Conservation (phyloP, 345 rosid species). For the Populus deltoides region DNA sequence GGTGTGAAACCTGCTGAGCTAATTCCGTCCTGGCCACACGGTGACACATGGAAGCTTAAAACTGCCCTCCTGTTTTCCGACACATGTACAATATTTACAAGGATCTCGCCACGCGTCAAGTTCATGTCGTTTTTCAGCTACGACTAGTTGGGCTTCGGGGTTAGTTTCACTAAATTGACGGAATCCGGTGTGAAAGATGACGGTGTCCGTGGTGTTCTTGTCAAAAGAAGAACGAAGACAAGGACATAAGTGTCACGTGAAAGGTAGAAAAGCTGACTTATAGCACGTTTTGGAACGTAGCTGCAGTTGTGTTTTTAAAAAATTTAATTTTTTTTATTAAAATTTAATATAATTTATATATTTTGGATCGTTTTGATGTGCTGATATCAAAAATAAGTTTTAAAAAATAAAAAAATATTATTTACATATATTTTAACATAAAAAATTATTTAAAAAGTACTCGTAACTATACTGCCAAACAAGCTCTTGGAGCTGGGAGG, state of each 20-base stretch:
- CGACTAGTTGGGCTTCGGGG: slow-evolving; percentile 22
- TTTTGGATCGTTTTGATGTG: too few species aligned
- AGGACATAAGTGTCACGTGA: slow-evolving; percentile 18
- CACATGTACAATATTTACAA: slow-evolving; percentile 30
- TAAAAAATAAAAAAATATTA: too few species aligned
- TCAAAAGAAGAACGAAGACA: not conserved
- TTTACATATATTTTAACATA: too few species aligned
- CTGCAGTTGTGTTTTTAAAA: too few species aligned
- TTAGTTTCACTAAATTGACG: slow-evolving; percentile 4
- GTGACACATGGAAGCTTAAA: slow-evolving; percentile 18
- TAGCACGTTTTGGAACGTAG: too few species aligned
- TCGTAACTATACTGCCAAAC: too few species aligned
- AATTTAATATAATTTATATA: too few species aligned
- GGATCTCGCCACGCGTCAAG: slow-evolving; percentile 43
- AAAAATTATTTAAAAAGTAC: too few species aligned
- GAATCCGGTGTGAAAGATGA: not conserved
- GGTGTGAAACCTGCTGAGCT: slow-evolving; percentile 34
- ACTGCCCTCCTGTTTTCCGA: slow-evolving; percentile 25
- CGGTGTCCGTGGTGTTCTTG: slow-evolving; percentile 6
- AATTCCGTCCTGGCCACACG: slow-evolving; percentile 31
- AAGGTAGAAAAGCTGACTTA: slow-evolving; percentile 32
- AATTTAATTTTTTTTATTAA: too few species aligned
- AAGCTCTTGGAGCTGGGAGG: slow-evolving; percentile 15
- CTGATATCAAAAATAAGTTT: too few species aligned
- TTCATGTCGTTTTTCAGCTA: slow-evolving; percentile 22